Conservation (phyloP, 805 yeast genomes). For the Wickerhamomyces ciferrii region DNA sequence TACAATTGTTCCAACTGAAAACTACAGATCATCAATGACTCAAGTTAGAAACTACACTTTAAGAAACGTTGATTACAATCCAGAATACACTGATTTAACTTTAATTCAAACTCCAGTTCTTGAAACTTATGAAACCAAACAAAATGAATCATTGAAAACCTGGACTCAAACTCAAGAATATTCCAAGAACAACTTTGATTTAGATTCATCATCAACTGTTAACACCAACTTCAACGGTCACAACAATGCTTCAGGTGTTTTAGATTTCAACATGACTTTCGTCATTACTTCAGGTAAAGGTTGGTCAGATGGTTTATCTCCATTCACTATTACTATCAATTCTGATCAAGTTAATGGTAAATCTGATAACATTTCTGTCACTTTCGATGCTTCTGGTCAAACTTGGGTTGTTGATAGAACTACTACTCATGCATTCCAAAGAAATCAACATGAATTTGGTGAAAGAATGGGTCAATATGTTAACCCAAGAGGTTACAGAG, state of each 20-base stretch:
- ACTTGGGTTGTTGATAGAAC: conserved; percentile 24
- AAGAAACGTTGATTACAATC: conserved; percentile 20
- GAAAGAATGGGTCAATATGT: conserved; percentile 21
- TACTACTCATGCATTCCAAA: conserved; percentile 16
- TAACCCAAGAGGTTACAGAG: conserved; percentile 17
- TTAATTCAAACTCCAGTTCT: conserved; percentile 22
- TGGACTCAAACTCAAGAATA: not conserved
- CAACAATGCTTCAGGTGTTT: conserved; percentile 14
- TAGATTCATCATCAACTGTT: not conserved
- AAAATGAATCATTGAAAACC: not conserved
- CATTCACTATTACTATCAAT: conserved; percentile 14
- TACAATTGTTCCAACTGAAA: conserved; percentile 28
- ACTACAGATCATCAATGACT: conserved; percentile 33
- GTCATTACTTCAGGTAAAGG: conserved; percentile 8
- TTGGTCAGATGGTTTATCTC: conserved; percentile 3
- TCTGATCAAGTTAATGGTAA: conserved; percentile 8
- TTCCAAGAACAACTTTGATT: not conserved
- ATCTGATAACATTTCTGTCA: conserved; percentile 20
- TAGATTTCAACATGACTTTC: conserved; percentile 22
- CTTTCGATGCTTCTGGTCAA: conserved; percentile 20
- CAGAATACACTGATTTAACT: conserved; percentile 17
- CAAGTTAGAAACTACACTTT: conserved; percentile 24
- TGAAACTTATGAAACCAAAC: conserved; percentile 2
- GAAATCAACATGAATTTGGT: conserved; percentile 21
- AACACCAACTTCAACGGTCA: not conserved